Percentiles rank a stretch among this genome's conserved stretches.
Evolutionary conservation across 2,329 filamentous ascomycete species (phyloP).

Genomic region (Penicillium palitans): DNA sequence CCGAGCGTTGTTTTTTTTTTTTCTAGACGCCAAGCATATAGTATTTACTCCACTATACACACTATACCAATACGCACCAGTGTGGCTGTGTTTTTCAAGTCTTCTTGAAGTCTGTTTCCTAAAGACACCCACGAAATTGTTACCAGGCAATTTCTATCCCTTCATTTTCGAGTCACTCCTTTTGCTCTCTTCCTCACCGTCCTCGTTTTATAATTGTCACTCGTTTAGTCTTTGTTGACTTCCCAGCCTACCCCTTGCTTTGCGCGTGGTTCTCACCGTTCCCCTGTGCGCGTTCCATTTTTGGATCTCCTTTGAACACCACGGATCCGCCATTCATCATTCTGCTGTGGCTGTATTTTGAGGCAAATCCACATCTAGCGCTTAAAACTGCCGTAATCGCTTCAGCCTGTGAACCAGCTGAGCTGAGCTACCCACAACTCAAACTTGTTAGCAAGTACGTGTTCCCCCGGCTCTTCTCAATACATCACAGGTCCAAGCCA

Average conservation of each 20-base stretch:
- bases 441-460: slow-evolving; percentile 2
- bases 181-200: not conserved
- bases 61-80: not conserved
- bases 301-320: not conserved
- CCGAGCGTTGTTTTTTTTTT: not conserved
- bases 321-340: slow-evolving; percentile 1
- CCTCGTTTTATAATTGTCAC: not conserved
- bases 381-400: not conserved
- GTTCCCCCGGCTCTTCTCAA: not conserved
- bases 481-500: slow-evolving; percentile 4
- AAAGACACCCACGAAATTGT: not conserved
- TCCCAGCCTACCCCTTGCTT: slow-evolving; percentile 3
- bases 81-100: slow-evolving; percentile 10
- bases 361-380: not conserved
- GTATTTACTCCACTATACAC: slow-evolving; percentile 2
- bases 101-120: not conserved
- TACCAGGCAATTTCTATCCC: slow-evolving; percentile 5
- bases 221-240: slow-evolving; percentile 11
- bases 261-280: slow-evolving; percentile 1
- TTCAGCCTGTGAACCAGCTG: not conserved
- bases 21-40: slow-evolving; percentile 2
- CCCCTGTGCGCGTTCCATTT: slow-evolving; percentile 5
- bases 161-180: slow-evolving; percentile 3
- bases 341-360: slow-evolving; percentile 6
- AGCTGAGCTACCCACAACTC: not conserved